phyloP scores from a whole-genome alignment of 2,329 filamentous ascomycete genomes.

The Parastagonospora avenae region DNA sequence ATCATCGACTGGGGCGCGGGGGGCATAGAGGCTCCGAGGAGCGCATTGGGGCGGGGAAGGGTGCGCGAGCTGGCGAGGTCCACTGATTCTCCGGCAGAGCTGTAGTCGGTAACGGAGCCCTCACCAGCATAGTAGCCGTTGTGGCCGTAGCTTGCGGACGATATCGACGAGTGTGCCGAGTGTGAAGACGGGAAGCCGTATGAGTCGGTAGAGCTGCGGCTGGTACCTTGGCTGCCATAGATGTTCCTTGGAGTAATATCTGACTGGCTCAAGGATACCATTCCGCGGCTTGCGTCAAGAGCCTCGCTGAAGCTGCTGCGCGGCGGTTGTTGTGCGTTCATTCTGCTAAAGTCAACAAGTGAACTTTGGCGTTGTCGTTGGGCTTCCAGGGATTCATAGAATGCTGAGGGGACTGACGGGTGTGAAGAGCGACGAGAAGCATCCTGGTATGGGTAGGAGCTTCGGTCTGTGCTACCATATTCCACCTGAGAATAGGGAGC shows the following conservation, averaged over 20 bases:
- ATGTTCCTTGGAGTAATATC: conserved; percentile 81
- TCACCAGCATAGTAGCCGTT: conserved; percentile 82
- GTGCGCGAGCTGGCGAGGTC: conserved; percentile 80
- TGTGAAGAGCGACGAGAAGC: conserved; percentile 76
- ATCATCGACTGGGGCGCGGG: conserved; percentile 97
- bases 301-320: conserved; percentile 81
- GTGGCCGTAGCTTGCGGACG: conserved; percentile 77
- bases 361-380: conserved; percentile 62
- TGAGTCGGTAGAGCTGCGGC: conserved; percentile 77
- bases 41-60: conserved; percentile 76
- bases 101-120: conserved; percentile 89
- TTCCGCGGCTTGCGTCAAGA: conserved; percentile 89
- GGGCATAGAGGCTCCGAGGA: conserved; percentile 66
- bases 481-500: conserved; percentile 77
- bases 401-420: conserved; percentile 72
- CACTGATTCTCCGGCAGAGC: conserved; percentile 84
- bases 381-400: conserved; percentile 55
- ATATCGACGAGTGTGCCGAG: conserved; percentile 88
- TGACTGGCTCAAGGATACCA: conserved; percentile 88
- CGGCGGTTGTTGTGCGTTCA: conserved; percentile 62
- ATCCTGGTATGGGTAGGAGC: conserved; percentile 63
- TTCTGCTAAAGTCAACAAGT: conserved; percentile 69
- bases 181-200: conserved; percentile 89
- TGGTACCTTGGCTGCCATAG: conserved; percentile 69
- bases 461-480: conserved; percentile 63